phyloP scores from a whole-genome alignment of 257 asterid genomes.

The Echites panduratus region DNA sequence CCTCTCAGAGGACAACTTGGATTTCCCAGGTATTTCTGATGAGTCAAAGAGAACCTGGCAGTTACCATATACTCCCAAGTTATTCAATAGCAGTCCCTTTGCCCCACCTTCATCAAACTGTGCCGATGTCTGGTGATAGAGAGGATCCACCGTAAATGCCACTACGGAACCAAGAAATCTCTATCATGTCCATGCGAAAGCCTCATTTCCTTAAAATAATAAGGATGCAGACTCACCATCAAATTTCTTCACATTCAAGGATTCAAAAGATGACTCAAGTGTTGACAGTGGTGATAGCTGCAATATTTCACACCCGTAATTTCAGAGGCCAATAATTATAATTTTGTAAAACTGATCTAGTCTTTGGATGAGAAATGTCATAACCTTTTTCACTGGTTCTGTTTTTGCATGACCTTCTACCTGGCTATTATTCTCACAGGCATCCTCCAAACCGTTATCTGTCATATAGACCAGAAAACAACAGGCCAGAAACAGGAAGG shows the following conservation, averaged over 20 bases:
- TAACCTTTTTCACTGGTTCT: slow-evolving; percentile 73
- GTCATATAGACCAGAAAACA: slow-evolving; percentile 11
- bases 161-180: slow-evolving; percentile 25
- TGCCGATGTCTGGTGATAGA: slow-evolving; percentile 95
- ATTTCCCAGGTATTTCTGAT: slow-evolving; percentile 79
- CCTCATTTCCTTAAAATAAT: slow-evolving; percentile 11
- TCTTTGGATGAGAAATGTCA: slow-evolving; percentile 13
- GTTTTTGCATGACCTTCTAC: slow-evolving; percentile 46
- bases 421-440: slow-evolving; percentile 28
- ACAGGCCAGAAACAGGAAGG: slow-evolving; percentile 9
- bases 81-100: slow-evolving; percentile 86
- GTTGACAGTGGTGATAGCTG: slow-evolving; percentile 92
- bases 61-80: slow-evolving; percentile 82
- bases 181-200: slow-evolving; percentile 3
- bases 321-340: slow-evolving; percentile 16
- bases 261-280: slow-evolving; percentile 76
- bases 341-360: not conserved
- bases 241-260: slow-evolving; percentile 80
- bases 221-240: slow-evolving; percentile 59
- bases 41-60: slow-evolving; percentile 95
- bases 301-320: slow-evolving; percentile 24
- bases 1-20: slow-evolving; percentile 31
- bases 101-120: slow-evolving; percentile 99
- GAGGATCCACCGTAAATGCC: slow-evolving; percentile 97
- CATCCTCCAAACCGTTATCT: slow-evolving; percentile 51